Base-by-base conservation (phyloP, 2,329 filamentous ascomycete genomes). In the Claviceps paspali region DNA sequence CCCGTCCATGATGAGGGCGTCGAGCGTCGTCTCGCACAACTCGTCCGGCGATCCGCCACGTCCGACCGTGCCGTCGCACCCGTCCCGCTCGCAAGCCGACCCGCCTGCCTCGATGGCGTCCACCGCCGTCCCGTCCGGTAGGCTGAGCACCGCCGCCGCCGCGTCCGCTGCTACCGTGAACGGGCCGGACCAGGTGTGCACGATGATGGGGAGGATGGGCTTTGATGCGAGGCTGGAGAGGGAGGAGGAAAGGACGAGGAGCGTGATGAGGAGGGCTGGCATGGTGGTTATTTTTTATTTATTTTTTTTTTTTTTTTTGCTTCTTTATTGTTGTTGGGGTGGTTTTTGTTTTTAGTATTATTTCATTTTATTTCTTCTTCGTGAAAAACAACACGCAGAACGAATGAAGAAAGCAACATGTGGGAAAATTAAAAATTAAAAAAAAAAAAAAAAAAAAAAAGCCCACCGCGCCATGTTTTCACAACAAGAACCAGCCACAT, bases 1-100 rank as follows among this genome's bases (percentile, higher is more conserved):
- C 21, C 69, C 68, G 48, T 73, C 68, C 62, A 73, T 72, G 50
- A 73, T 62, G 57, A 73, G 60, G n/a, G 69, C 68, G 51, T 73
- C 69, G 11, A 73, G 65, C 1, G 68, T 72, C 3, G 69, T 73
- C 54, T 73, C 69, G 53, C 69, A 73, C 23, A 53, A 50, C 48
- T 73, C 69, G 43, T 70, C 68, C 0, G 68, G 67, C 2, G 67
- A 70, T 6, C 69, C 68, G 38, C 68, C 68, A 45, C 56, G 70
- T 36, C 69, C 69, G 27, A 73, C 69, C 27, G 61, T 69, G 34
- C 63, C 62, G 47, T 73, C 68, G 53, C 69, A 73, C 43, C 65
- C 68, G 35, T 62, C 59, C 39, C 49, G 50, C 48, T 73, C 67
- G 52, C 69, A 73, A 2, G 65, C 59, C 17, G 59, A 47, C 51